Conservation (phyloP, 768 basidiomycete species). For the Chlorophyllum brunneum region DNA sequence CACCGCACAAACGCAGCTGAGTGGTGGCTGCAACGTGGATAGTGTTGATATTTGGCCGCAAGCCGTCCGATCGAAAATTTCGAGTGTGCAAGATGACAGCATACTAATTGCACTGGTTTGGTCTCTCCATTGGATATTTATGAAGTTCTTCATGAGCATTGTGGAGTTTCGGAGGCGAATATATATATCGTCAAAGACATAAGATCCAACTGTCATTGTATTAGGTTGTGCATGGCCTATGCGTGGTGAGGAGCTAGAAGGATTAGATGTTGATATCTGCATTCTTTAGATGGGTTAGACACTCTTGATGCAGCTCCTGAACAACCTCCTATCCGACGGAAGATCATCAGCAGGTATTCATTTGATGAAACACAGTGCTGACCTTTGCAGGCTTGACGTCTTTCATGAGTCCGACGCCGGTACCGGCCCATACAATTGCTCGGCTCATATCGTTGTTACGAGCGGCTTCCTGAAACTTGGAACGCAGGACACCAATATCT, state of each 20-base stretch:
- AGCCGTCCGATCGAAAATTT: background rate
- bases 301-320: constrained; percentile 47
- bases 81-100: background rate
- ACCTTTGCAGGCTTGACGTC: constrained; percentile 38
- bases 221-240: constrained; percentile 8
- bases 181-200: background rate
- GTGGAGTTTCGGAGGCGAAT: constrained; percentile 3
- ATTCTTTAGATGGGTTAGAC: constrained; percentile 29
- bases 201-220: background rate
- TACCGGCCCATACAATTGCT: constrained; percentile 66
- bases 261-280: background rate
- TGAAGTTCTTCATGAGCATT: background rate
- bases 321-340: constrained; percentile 46
- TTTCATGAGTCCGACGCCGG: constrained; percentile 56
- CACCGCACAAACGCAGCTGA: background rate
- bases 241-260: constrained; percentile 9
- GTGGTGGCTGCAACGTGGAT: background rate
- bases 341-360: constrained; percentile 5
- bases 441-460: constrained; percentile 43
- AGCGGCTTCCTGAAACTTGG: constrained; percentile 42
- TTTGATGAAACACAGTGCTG: constrained; percentile 6
- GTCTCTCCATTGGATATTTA: background rate
- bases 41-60: background rate
- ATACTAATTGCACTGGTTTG: background rate
- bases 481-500: constrained; percentile 36